Evolutionary conservation across 352 stramenopile genomes (phyloP), one percentile per base, ranked within the genome.

Genomic region (Phytopythium vexans): DNA sequence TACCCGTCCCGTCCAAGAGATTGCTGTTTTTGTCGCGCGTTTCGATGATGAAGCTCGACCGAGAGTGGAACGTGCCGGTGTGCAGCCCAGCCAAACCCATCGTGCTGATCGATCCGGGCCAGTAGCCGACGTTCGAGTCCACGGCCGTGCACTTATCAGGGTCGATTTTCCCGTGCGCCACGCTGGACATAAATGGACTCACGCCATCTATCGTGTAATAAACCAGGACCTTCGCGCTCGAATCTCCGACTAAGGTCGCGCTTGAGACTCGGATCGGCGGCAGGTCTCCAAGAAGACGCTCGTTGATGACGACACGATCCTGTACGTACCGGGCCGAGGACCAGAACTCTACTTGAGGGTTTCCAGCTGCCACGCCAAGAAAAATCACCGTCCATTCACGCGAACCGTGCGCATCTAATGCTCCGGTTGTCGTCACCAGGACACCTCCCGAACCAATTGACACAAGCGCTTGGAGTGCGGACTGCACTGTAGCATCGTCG

Each of bases 21-120:
- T 99, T 99, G 31, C 74, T 84, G 55, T 97, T 91, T 0, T 77
- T 54, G 56, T 99, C 95, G 5, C 91, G 75, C 14, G 89, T 84
- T 64, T 98, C 90, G 57, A 99, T 97, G 16, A 90, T 68, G 54
- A 98, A 98, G 27, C 64, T 88, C 14, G 78, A 85, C 0, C 51
- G 49, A 3, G 82, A 92, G 54, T 84, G 77, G 45, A 82, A 91
- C 21, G 62, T 85, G 10, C 80, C 84, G 6, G 57, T 75, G 52
- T 86, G 77, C 1, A 94, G 71, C 3, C 82, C 84, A 38, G 79
- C 56, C 8, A 76, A 66, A 0, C 82, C 82, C 2, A 87, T 67
- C n/a, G 35, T 55, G 49, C 87, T 87, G 34, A 79, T 56, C 0
- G 76, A 76, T 1, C 81, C 81, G 1, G 83, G 81, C 61, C 77